These are phyloP conservation scores for Albifimbria verrucaria DNA, from an alignment of 2,329 filamentous ascomycete genomes.

Conservation along the genomic window DNA sequence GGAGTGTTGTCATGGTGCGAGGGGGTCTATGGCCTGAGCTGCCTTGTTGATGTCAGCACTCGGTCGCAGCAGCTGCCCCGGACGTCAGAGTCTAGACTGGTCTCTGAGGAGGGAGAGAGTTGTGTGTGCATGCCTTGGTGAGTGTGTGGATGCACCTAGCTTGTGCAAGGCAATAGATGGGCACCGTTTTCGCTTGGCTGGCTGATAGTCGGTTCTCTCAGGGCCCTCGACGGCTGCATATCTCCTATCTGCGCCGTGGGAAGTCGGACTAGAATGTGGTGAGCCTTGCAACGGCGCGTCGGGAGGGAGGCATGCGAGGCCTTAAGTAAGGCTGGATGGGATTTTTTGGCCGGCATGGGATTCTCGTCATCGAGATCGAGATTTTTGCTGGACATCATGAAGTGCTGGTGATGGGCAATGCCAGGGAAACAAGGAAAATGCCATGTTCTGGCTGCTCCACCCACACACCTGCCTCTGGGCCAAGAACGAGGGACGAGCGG, in stretches of 20 bases:
- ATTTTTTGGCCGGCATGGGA: slow-evolving; percentile 10
- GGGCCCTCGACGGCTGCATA: no score
- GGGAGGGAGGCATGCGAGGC: background rate
- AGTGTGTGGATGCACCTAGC: background rate
- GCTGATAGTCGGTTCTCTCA: no score
- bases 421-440: slow-evolving; percentile 14
- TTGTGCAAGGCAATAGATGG: background rate
- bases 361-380: slow-evolving; percentile 10
- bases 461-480: background rate
- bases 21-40: no score
- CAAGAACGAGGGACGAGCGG: no score
- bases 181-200: no score
- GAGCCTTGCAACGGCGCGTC: background rate
- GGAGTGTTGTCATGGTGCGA: no score
- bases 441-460: slow-evolving; percentile 8
- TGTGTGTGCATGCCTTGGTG: background rate
- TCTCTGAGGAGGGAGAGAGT: background rate
- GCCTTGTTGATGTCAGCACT: no score
- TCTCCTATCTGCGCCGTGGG: no score
- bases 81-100: background rate
- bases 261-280: no score
- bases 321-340: background rate
- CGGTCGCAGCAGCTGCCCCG: no score
- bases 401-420: background rate
- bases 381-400: slow-evolving; percentile 10